Evolutionary conservation across 2,329 filamentous ascomycete species (phyloP).

Genomic region (Xylaria sp.): DNA sequence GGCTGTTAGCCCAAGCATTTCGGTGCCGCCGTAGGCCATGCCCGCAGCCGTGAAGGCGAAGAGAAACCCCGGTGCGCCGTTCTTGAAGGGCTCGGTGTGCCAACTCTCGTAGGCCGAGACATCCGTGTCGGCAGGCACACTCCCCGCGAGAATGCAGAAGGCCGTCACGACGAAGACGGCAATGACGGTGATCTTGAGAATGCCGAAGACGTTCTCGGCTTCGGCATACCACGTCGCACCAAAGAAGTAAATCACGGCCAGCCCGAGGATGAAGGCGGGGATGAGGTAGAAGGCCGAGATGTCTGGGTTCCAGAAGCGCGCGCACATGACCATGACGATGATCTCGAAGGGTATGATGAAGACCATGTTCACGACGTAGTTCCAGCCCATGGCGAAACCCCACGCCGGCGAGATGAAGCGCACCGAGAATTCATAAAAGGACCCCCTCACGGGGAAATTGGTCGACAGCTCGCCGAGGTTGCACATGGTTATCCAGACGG

Average conservation of each 20-base stretch:
- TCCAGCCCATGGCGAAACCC: constrained; percentile 57
- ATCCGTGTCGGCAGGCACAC: constrained; percentile 57
- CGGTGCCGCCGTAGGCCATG: constrained; percentile 59
- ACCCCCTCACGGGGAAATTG: constrained; percentile 51
- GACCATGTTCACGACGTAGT: constrained; percentile 53
- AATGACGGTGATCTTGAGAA: constrained; percentile 63
- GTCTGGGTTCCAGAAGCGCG: constrained; percentile 47
- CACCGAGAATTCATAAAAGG: constrained; percentile 55
- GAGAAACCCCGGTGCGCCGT: constrained; percentile 56
- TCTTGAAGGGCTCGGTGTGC: constrained; percentile 58
- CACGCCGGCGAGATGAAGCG: constrained; percentile 53
- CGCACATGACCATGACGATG: constrained; percentile 50
- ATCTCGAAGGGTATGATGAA: constrained; percentile 54
- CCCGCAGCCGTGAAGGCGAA: constrained; percentile 58
- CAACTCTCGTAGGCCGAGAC: constrained; percentile 61
- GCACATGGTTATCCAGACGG: constrained; percentile 50
- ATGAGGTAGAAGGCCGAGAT: constrained; percentile 48
- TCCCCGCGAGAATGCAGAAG: constrained; percentile 62
- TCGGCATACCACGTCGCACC: constrained; percentile 59
- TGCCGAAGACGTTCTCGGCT: constrained; percentile 64
- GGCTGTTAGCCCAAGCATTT: constrained; percentile 58
- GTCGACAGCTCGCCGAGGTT: constrained; percentile 44
- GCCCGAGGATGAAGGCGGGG: constrained; percentile 54
- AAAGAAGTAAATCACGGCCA: constrained; percentile 57
- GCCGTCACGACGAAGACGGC: constrained; percentile 68